These are phyloP conservation scores for Thalassiosira allenii DNA, from an alignment of 352 stramenopile genomes.

Conservation along the genomic window DNA sequence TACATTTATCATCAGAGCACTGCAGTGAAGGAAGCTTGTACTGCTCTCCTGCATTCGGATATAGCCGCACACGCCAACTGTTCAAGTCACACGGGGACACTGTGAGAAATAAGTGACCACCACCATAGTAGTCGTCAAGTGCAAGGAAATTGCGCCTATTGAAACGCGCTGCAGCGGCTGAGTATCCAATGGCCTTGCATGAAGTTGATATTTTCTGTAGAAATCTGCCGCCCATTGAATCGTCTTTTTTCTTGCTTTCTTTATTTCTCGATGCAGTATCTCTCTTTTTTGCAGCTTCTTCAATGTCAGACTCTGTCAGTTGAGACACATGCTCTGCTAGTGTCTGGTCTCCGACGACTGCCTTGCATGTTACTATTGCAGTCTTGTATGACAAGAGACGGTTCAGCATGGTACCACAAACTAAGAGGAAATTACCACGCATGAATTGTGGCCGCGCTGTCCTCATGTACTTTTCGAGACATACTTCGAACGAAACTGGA, in stretches of 20 bases:
- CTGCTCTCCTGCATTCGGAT: not conserved
- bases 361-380: not conserved
- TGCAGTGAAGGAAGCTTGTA: slow-evolving; percentile 18
- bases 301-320: not conserved
- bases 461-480: not conserved
- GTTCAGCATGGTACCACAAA: not conserved
- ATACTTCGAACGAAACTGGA: not conserved
- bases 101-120: not conserved
- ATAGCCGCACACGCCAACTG: not conserved
- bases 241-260: no score
- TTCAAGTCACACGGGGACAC: not conserved
- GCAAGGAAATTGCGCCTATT: not conserved
- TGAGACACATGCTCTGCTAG: not conserved
- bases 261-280: not conserved
- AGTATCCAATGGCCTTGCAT: not conserved
- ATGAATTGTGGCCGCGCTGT: not conserved
- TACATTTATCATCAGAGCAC: slow-evolving; percentile 29
- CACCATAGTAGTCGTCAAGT: not conserved
- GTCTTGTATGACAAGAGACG: not conserved
- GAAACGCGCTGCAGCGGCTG: not conserved
- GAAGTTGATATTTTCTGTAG: not conserved
- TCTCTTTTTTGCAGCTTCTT: not conserved
- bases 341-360: not conserved
- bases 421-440: not conserved
- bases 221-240: not conserved